Conservation (phyloP, 441 rosid genomes). For the Aquilaria agallochum region DNA sequence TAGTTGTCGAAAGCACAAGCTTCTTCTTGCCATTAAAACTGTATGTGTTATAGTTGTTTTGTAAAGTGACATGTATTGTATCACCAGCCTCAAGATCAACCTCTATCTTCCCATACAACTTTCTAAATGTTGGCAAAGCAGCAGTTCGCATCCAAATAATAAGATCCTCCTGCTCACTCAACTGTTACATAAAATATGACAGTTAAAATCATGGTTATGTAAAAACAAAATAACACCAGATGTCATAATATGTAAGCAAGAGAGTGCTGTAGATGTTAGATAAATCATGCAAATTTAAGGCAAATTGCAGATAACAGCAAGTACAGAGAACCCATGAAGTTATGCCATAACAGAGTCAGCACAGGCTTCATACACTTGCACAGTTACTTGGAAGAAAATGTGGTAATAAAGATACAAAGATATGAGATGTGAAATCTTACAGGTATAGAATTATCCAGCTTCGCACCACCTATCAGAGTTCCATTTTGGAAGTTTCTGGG, state of each 20-base stretch:
- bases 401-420: not conserved
- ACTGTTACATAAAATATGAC: slow-evolving; percentile 35
- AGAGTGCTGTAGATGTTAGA: too few relatives aligned
- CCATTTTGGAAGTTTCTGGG: slow-evolving; percentile 69
- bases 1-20: slow-evolving; percentile 79
- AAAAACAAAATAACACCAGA: too few relatives aligned
- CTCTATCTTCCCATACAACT: slow-evolving; percentile 91
- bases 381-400: not conserved
- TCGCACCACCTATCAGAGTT: slow-evolving; percentile 50
- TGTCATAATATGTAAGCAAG: too few relatives aligned
- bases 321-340: not conserved
- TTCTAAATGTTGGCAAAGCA: slow-evolving; percentile 91
- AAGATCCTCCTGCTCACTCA: slow-evolving; percentile 87
- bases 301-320: not conserved
- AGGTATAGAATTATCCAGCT: slow-evolving; percentile 36
- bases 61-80: slow-evolving; percentile 40
- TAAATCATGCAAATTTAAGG: too few relatives aligned
- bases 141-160: slow-evolving; percentile 99
- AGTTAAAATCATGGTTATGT: not conserved
- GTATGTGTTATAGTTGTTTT: slow-evolving; percentile 78
- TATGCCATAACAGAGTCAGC: not conserved
- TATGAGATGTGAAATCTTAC: slow-evolving; percentile 33
- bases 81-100: slow-evolving; percentile 53
- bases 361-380: not conserved
- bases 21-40: slow-evolving; percentile 79